Evolutionary conservation across 331 rosid genomes (phyloP), one percentile per base, ranked within the genome.

Genomic region (Phaseolus coccineus): DNA sequence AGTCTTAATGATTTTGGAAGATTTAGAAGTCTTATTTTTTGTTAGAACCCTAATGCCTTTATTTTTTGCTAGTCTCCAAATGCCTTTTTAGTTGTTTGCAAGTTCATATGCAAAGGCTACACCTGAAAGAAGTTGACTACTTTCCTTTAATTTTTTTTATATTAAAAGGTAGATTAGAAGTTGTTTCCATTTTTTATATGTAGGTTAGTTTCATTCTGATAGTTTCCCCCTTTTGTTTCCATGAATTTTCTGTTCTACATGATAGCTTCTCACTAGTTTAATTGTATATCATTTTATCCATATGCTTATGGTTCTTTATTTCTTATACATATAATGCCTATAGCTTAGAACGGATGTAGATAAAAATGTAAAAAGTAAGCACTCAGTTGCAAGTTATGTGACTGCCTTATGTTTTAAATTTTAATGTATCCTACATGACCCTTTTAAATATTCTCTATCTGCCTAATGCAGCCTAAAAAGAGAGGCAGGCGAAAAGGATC

Each of bases 401-500:
- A 66, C 62, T 46, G 16, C 11, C 14, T 63, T 52, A 42, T 76
- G 16, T 63, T 52, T 52, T 16, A 51, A n/a, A 53, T 55, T 77
- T 52, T 63, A 53, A n/a, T 22, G 27, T 63, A 66, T 65, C 39
- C 65, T 78, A n/a, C 73, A 39, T 51, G 50, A 25, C 72, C 48
- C 69, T 40, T 50, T 57, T 56, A 44, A 76, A 57, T 28, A 73
- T 73, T 62, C 33, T 55, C 5, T 64, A 12, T 79, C 56, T 56
- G 14, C 63, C 66, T 40, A 72, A 31, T 68, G 88, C 88, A 91
- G 94, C 76, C 65, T 47, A 95, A 90, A 81, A 95, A 87, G 82
- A 86, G 92, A 83, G 97, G 97, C 61, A 87, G 98, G 78, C 90
- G 86, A 68, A 91, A 87, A 87, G 97, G 98, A 69, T 88, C 97